These are phyloP conservation scores for Iodosphaeria phyllophila DNA, from an alignment of 2,329 filamentous ascomycete genomes.

Conservation along the genomic window DNA sequence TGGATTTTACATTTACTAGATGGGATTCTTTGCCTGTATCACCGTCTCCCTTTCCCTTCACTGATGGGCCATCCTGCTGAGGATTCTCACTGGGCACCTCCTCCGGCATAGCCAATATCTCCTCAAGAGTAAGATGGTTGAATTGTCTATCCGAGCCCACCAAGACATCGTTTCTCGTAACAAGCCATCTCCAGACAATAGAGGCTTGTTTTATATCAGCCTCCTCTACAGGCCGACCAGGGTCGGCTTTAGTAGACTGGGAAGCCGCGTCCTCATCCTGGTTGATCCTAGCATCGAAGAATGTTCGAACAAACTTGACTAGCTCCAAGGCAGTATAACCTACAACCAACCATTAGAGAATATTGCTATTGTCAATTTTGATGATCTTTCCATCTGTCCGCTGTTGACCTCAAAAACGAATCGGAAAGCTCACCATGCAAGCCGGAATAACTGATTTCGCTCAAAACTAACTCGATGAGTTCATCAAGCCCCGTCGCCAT, in stretches of 20 bases:
- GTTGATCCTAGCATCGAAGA: constrained; percentile 4
- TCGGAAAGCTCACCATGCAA: constrained; percentile 18
- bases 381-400: neutral
- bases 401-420: neutral
- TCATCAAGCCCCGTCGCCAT: constrained; percentile 23
- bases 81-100: constrained; percentile 4
- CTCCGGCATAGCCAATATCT: constrained; percentile 19
- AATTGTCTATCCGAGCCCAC: constrained; percentile 17
- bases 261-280: neutral
- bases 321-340: constrained; percentile 11
- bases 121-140: constrained; percentile 19
- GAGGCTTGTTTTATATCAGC: constrained; percentile 16
- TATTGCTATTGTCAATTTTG: too few species aligned
- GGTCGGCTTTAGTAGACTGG: too few species aligned
- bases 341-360: too few species aligned
- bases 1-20: neutral
- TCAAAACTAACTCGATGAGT: constrained; percentile 23
- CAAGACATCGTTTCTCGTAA: constrained; percentile 19
- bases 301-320: constrained; percentile 10
- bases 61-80: constrained; percentile 1
- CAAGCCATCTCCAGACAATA: constrained; percentile 22
- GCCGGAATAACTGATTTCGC: constrained; percentile 23
- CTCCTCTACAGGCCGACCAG: constrained; percentile 2
- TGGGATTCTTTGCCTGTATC: constrained; percentile 1
- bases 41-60: constrained; percentile 1